Evolutionary conservation across 352 stramenopile genomes (phyloP), one percentile per base, ranked within the genome.

Genomic region (Phytophthora hybrid): DNA sequence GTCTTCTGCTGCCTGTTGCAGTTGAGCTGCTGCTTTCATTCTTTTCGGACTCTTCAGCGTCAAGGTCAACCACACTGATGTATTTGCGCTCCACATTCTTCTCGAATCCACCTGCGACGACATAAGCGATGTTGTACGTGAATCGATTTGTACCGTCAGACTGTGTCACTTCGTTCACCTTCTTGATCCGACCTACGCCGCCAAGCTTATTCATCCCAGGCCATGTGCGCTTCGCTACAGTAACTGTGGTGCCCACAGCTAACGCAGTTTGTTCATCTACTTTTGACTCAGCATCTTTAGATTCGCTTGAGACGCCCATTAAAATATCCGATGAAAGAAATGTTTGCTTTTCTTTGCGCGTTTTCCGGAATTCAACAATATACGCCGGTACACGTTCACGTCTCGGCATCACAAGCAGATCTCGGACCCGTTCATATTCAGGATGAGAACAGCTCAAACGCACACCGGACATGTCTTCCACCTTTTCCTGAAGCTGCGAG

Each of bases 171-270:
- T 90, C 76, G 64, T 90, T 84, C 46, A 89, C 81, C 73, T 84
- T 87, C 10, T 80, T 80, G 39, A 96, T 81, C 34, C 90, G 85
- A 34, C 85, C 90, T 9, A 87, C 83, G 16, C 90, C 90, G 13
- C 90, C 90, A 5, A 94, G 80, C 63, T 95, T 96, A 69, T 96
- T 96, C 74, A 96, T 96, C 3, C 90, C 90, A 34, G 90, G 87
- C 90, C 90, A 96, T 13, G 88, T 96, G 10, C 89, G 87, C 67
- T 93, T 94, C 0, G 83, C 88, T 2, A 96, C 89, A 14, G 80
- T 88, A 7, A 95, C 88, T 21, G 87, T 93, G 0, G 80, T 86
- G 1, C 87, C 85, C 9, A 92, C 75, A 0, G 69, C 77, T 2
- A 94, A 71, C 6, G 86, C 61, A 23, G 76, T 79, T 37, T 81